Evolutionary conservation across 495 filamentous ascomycete species (phyloP), one percentile per base, ranked within the genome.

Genomic region (Neurospora sublineolata): DNA sequence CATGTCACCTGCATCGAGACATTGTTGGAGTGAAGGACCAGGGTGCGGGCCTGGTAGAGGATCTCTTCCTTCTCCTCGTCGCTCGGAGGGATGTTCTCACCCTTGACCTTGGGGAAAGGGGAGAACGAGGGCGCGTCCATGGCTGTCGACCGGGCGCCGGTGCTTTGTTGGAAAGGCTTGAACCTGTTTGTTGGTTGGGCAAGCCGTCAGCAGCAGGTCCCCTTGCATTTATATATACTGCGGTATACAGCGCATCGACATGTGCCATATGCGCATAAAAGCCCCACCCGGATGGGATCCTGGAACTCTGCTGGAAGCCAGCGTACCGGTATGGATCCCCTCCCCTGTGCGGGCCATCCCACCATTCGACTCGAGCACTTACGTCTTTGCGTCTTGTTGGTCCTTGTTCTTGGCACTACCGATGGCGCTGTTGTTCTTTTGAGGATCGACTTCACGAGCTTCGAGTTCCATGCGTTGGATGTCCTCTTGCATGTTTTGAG

Each of bases 1-100:
- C 95, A 99, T 39, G 92, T 90, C 72, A 99, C 84, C 84, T 99
- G 95, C 90, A 97, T 94, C 72, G 97, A 91, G 40, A 94, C 93
- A 78, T 99, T 94, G 74, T 96, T 94, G 40, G 95, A 97, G 74
- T 93, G 93, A 73, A 99, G 84, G 23, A 99, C 94, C 58, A 90
- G 86, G 71, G 89, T 80, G 44, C 95, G 90, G 46, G 93, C 93
- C 77, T 88, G 88, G 79, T 95, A 93, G 40, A 99, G 83, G 69
- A 90, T 93, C 18, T 89, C 88, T 78, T 97, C 95, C 77, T 94
- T 92, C 79, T 98, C 93, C 74, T 97, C 94, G 81, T 97, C 94
- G 73, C 93, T 93, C 3, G 93, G 93, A 18, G 95, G 96, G 9
- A 99, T 93, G 79, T 97, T 97, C 44, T 93, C 89, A 20, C 92